Conservation (phyloP, 805 yeast species). For the Candida boidinii region DNA sequence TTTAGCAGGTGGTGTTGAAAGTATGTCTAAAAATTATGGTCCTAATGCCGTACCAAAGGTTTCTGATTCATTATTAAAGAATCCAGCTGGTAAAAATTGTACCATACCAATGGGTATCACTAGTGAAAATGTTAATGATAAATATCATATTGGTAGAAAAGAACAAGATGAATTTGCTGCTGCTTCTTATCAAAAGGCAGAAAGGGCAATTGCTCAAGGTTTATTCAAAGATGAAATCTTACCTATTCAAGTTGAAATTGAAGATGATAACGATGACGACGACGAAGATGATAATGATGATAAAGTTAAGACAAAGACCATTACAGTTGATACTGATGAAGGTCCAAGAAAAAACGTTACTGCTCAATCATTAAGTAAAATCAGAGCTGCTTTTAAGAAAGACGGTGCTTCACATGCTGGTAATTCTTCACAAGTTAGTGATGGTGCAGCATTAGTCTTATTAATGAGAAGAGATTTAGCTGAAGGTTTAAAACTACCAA, state of each 20-base stretch:
- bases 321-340: conserved; percentile 35
- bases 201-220: conserved; percentile 58
- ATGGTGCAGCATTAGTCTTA: conserved; percentile 89
- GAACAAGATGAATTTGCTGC: conserved; percentile 91
- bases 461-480: conserved; percentile 84
- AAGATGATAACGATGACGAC: conserved; percentile 45
- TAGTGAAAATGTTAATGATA: conserved; percentile 78
- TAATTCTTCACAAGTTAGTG: conserved; percentile 91
- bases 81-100: conserved; percentile 56
- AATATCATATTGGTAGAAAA: conserved; percentile 53
- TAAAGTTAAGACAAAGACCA: conserved; percentile 17
- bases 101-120: conserved; percentile 95
- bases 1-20: conserved; percentile 87
- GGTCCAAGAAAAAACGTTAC: conserved; percentile 90
- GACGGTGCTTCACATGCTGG: conserved; percentile 93
- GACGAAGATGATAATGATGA: conserved; percentile 42
- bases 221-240: conserved; percentile 83
- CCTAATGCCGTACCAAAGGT: conserved; percentile 61
- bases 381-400: conserved; percentile 80
- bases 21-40: conserved; percentile 89
- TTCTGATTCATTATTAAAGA: conserved; percentile 35
- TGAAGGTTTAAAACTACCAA: conserved; percentile 57
- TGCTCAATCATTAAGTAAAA: conserved; percentile 59
- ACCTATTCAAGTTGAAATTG: conserved; percentile 60
- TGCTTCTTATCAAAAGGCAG: conserved; percentile 77